These are phyloP conservation scores for Hyphodiscus hymeniophilus DNA, from an alignment of 495 filamentous ascomycete genomes.

Conservation along the genomic window DNA sequence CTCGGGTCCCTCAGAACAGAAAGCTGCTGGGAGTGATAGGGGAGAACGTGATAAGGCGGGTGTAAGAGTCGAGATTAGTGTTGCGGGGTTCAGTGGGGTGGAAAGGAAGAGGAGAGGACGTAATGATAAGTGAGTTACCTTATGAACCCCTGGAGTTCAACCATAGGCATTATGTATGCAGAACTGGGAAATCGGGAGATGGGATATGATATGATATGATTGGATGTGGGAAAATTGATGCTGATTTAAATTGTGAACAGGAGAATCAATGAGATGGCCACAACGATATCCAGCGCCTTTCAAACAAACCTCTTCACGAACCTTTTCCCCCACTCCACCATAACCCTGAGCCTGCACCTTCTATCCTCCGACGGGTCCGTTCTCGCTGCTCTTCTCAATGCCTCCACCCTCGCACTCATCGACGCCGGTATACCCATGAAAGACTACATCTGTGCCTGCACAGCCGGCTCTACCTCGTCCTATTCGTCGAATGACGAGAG, in stretches of 20 bases:
- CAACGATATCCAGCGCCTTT: slow-evolving; percentile 67
- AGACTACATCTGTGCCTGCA: slow-evolving; percentile 83
- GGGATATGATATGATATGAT: no score
- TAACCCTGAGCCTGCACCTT: slow-evolving; percentile 74
- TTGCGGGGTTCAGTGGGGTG: slow-evolving; percentile 81
- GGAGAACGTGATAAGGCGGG: slow-evolving; percentile 43
- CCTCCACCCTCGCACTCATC: slow-evolving; percentile 82
- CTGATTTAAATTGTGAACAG: slow-evolving; percentile 30
- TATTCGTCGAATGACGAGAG: slow-evolving; percentile 53
- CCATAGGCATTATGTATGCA: no score
- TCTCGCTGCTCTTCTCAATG: slow-evolving; percentile 84
- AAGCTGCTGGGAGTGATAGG: slow-evolving; percentile 34
- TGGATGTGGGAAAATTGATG: no score
- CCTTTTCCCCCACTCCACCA: slow-evolving; percentile 82
- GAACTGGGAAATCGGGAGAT: not conserved
- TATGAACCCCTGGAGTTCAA: no score
- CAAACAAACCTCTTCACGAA: slow-evolving; percentile 67
- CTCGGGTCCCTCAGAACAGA: slow-evolving; percentile 66
- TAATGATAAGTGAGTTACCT: slow-evolving; percentile 60
- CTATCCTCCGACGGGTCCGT: slow-evolving; percentile 88
- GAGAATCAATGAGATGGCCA: slow-evolving; percentile 71
- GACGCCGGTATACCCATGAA: slow-evolving; percentile 94
- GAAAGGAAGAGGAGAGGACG: slow-evolving; percentile 69
- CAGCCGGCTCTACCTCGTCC: slow-evolving; percentile 66
- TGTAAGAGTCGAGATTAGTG: slow-evolving; percentile 72